Conservation (phyloP, 139 green algal species). For the Raphidocelis subcapitata region DNA sequence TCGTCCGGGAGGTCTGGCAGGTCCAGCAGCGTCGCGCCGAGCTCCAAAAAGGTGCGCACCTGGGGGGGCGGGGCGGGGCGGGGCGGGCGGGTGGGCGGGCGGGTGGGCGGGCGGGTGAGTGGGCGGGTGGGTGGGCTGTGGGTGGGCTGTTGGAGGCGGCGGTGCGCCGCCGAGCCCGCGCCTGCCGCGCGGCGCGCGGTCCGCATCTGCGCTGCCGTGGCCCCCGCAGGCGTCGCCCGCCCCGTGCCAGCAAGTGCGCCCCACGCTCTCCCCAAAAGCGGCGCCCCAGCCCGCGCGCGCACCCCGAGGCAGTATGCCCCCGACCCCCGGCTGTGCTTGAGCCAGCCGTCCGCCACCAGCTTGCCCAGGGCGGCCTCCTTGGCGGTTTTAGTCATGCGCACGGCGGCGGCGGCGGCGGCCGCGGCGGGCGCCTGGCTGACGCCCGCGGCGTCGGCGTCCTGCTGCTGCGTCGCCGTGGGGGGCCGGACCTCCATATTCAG, state of each 20-base stretch:
- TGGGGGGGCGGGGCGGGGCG: background rate
- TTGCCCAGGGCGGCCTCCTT: conserved; percentile 19
- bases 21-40: conserved; percentile 21
- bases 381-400: conserved; percentile 18
- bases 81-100: background rate
- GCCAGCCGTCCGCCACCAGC: conserved; percentile 33
- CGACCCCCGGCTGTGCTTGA: background rate
- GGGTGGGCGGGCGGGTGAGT: background rate
- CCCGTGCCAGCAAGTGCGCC: too few relatives aligned
- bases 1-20: conserved; percentile 14
- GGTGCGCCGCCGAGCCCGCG: too few relatives aligned
- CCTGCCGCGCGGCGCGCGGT: background rate
- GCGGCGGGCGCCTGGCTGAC: background rate
- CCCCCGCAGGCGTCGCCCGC: too few relatives aligned
- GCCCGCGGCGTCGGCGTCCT: background rate
- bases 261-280: too few relatives aligned
- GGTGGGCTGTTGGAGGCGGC: background rate
- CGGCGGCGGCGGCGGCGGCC: background rate
- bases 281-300: background rate
- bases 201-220: background rate
- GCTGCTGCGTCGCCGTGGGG: conserved; percentile 2
- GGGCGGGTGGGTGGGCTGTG: background rate
- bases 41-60: conserved; percentile 31
- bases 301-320: conserved; percentile 29
- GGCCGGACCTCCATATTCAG: conserved; percentile 29